These are phyloP conservation scores for Fulvia fulva DNA, from an alignment of 2,329 filamentous ascomycete species.

Conservation along the genomic window DNA sequence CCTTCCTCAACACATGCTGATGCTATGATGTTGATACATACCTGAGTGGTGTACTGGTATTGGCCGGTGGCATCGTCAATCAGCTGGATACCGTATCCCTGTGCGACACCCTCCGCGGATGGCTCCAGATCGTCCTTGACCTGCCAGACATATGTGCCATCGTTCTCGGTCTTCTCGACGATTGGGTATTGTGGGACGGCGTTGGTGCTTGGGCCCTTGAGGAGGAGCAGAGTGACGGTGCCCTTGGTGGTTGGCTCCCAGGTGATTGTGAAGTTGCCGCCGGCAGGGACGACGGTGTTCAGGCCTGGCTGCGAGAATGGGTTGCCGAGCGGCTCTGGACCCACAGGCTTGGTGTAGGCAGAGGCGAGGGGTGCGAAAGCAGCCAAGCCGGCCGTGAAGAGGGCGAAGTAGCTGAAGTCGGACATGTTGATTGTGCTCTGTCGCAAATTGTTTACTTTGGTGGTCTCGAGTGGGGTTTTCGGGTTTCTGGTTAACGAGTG, in stretches of 20 bases:
- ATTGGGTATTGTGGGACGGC: slow-evolving; percentile 50
- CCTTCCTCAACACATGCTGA: not conserved
- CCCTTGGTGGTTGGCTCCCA: slow-evolving; percentile 51
- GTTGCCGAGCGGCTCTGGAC: slow-evolving; percentile 46
- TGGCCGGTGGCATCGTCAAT: slow-evolving; percentile 56
- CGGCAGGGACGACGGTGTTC: slow-evolving; percentile 52
- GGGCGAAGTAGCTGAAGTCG: slow-evolving; percentile 43
- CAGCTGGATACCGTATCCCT: slow-evolving; percentile 59
- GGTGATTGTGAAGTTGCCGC: slow-evolving; percentile 54
- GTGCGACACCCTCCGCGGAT: slow-evolving; percentile 38
- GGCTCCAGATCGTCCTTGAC: slow-evolving; percentile 44
- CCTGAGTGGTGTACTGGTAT: slow-evolving; percentile 55
- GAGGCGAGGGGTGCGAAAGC: slow-evolving; percentile 48
- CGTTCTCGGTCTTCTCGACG: slow-evolving; percentile 52
- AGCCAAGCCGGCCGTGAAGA: slow-evolving; percentile 53
- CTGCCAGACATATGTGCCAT: slow-evolving; percentile 53
- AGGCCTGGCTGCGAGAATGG: slow-evolving; percentile 51
- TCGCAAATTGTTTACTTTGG: not conserved
- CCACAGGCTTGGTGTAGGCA: slow-evolving; percentile 36
- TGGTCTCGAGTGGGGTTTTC: not conserved
- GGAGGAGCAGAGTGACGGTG: slow-evolving; percentile 56
- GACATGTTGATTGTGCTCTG: slow-evolving; percentile 13
- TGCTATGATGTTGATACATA: not conserved
- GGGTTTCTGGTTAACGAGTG: slow-evolving; percentile 4
- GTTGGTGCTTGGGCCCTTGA: slow-evolving; percentile 56